Base-by-base conservation (phyloP, 805 yeast species). In the Myxozyma lipomycoides region DNA sequence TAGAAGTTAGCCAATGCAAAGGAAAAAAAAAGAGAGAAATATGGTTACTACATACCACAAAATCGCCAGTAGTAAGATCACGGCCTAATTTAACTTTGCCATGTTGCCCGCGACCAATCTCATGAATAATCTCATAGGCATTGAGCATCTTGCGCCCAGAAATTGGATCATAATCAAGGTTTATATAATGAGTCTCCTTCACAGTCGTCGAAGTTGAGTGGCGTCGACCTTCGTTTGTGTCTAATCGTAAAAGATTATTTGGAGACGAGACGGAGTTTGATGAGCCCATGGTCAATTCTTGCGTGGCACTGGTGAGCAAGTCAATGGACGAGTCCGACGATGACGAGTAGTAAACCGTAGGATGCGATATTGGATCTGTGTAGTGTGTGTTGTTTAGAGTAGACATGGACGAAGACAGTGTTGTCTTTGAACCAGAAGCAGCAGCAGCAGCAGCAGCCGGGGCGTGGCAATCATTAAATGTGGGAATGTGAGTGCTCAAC, bases 31-130 rank as follows among this genome's bases (percentile, higher is more conserved):
- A 38, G 32, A 4, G 19, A 19, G 32, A 9, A 19, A 15, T 38
- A 26, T 9, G 9, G 37, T 24, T 38, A 32, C 24, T 3, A 40
- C 59, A 17, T 51, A 56, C 60, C 43, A 60, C 63, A 35, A 48
- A 56, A 41, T 66, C 70, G 28, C 69, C 67, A 10, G 74, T 68
- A n/a, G 77, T 73, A 48, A 83, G 68, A 64, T 90, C 91, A 52
- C 78, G 78, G 0, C 95, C 98, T 18, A 93, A 74, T 66, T 93
- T 93, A 39, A 93, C 98, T 67, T 88, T 91, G n/a, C 98, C 98
- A 69, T 91, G 98, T 67, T 90, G 96, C n/a, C 98, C 98, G 32
- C 86, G 76, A 9, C 98, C 98, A 25, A 93, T 74, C 69, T 90
- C 97, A 23, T 78, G 75, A 26, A 89, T 69, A 34, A 93, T 86